Conservation (phyloP, 345 rosid genomes). For the Euphorbia peplus region DNA sequence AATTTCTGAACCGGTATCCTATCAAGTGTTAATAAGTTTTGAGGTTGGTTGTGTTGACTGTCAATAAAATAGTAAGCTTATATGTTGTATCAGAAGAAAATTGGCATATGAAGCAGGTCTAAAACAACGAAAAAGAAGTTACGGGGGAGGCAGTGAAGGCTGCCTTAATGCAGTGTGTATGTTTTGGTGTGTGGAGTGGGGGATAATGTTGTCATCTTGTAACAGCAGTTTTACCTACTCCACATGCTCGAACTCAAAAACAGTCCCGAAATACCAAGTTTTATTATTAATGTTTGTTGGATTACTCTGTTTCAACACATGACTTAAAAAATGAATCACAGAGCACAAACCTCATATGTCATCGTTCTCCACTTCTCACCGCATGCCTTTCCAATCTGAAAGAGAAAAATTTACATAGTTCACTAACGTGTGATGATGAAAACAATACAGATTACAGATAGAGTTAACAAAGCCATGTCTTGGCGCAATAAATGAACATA, state of each 20-base stretch:
- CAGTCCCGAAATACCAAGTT: background rate
- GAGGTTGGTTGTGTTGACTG: background rate
- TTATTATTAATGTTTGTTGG: background rate
- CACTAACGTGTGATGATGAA: constrained; percentile 11
- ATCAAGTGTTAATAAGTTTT: background rate
- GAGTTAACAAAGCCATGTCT: background rate
- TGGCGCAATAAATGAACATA: constrained; percentile 30
- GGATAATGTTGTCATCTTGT: background rate
- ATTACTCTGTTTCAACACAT: background rate
- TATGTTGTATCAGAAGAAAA: background rate
- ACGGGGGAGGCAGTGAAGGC: background rate
- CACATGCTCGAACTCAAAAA: background rate
- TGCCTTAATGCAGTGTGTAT: background rate
- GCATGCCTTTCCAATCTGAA: constrained; percentile 90
- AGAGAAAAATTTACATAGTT: constrained; percentile 10
- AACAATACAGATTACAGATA: background rate
- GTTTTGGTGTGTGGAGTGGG: background rate
- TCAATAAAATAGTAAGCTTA: background rate
- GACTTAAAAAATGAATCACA: background rate
- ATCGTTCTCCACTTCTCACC: constrained; percentile 95
- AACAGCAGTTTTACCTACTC: background rate
- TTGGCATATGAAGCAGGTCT: background rate
- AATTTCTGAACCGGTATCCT: too few species aligned
- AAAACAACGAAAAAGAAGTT: background rate
- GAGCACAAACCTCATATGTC: constrained; percentile 67